Conservation (phyloP, 2,329 filamentous ascomycete species). For the Fusarium continuum region DNA sequence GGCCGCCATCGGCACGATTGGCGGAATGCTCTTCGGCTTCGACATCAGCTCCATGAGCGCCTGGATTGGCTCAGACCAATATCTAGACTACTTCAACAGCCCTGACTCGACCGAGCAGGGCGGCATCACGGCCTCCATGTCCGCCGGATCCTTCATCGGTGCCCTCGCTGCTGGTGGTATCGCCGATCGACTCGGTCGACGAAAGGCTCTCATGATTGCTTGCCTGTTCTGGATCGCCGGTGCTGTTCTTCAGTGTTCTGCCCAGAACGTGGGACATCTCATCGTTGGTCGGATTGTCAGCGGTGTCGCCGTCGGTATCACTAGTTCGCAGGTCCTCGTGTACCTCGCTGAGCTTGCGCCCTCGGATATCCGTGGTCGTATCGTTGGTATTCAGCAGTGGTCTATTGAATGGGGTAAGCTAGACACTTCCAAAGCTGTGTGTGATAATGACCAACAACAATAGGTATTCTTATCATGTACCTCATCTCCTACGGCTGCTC, state of each 20-base stretch:
- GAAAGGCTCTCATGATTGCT: slow-evolving; percentile 56
- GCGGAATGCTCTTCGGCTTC: slow-evolving; percentile 61
- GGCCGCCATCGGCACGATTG: slow-evolving; percentile 53
- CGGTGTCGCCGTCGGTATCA: slow-evolving; percentile 72
- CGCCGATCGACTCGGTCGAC: slow-evolving; percentile 57
- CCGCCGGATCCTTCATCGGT: slow-evolving; percentile 59
- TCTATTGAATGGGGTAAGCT: slow-evolving; percentile 68
- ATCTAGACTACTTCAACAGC: slow-evolving; percentile 62
- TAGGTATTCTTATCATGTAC: slow-evolving; percentile 76
- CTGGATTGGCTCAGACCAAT: slow-evolving; percentile 62
- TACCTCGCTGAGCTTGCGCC: slow-evolving; percentile 74
- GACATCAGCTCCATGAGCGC: slow-evolving; percentile 68
- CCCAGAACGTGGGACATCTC: slow-evolving; percentile 65
- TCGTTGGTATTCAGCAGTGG: slow-evolving; percentile 78
- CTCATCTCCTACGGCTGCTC: slow-evolving; percentile 72
- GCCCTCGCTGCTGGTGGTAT: slow-evolving; percentile 56
- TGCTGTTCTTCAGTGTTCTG: slow-evolving; percentile 66
- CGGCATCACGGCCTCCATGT: slow-evolving; percentile 60
- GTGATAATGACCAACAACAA: neutral
- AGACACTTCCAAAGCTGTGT: fast-evolving
- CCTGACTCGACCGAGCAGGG: slow-evolving; percentile 57
- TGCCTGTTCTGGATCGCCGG: slow-evolving; percentile 64
- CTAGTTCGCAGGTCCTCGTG: slow-evolving; percentile 72
- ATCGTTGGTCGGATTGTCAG: slow-evolving; percentile 68
- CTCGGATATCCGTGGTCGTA: slow-evolving; percentile 64